phyloP scores from a whole-genome alignment of 2,329 filamentous ascomycete species.

The Chalaropsis ovoidea region DNA sequence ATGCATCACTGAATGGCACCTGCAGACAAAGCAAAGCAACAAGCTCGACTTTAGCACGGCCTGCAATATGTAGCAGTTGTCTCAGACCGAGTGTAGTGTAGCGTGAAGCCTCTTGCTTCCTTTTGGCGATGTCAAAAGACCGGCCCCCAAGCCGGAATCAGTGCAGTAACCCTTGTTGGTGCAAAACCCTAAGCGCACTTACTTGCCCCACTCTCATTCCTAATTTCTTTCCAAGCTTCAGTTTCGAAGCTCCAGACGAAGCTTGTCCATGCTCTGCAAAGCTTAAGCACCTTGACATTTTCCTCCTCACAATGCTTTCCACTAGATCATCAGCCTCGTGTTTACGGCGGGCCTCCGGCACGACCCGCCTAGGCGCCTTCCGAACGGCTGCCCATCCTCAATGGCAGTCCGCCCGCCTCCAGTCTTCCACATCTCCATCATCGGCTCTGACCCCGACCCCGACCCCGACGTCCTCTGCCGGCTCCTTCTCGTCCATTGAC shows the following conservation, averaged over 20 bases:
- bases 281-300: neutral
- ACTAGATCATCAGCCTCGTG: neutral
- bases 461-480: constrained; percentile 21
- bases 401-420: constrained; percentile 26
- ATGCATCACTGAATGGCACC: too few species aligned
- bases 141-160: too few species aligned
- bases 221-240: neutral
- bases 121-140: too few species aligned
- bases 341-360: neutral
- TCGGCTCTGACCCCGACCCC: constrained; percentile 19
- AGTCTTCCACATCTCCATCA: constrained; percentile 27
- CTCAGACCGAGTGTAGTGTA: too few species aligned
- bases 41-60: too few species aligned
- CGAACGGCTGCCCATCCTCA: neutral
- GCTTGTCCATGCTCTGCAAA: neutral
- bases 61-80: too few species aligned
- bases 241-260: neutral
- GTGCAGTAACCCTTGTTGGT: too few species aligned
- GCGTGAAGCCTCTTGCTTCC: too few species aligned
- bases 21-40: too few species aligned
- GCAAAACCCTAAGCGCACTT: too few species aligned
- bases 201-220: neutral
- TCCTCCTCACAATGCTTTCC: neutral
- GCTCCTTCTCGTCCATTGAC: constrained; percentile 61
- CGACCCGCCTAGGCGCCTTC: neutral